Evolutionary conservation across 257 asterid species (phyloP), one percentile per base, ranked within the genome.

Genomic region (Przewalskia tangutica): DNA sequence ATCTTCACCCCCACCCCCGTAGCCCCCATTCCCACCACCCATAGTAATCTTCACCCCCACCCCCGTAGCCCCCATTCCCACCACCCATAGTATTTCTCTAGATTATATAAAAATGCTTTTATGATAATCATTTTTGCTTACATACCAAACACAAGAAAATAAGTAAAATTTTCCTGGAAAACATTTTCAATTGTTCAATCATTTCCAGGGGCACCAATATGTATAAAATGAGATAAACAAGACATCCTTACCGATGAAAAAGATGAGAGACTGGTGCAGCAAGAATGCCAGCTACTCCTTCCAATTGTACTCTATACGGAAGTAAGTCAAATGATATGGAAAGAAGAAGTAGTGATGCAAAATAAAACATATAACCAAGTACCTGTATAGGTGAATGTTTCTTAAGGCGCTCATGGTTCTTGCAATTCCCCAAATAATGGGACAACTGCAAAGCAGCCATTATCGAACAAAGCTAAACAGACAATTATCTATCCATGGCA

Each of bases 391-490:
- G 58, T 4, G 80, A 75, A 50, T 75, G 50, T 50, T 50, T 75
- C 62, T 83, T 89, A 83, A 84, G 85, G 89, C 87, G 85, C 77
- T 81, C 88, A 18, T 87, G 87, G 91, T 81, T 91, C 92, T 86
- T 88, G 91, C 89, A 87, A 83, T 86, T 84, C 85, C 92, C 97
- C 80, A 88, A 86, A 81, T 88, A 87, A 83, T 82, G 90, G 82
- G 93, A 89, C 70, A 90, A 86, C 83, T 93, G 97, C 91, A 90
- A 89, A 88, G 84, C 85, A 65, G 91, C 95, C 97, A 93, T 84
- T 71, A 84, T 62, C n/a, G 82, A 78, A 64, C 65, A 84, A 85
- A 80, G n/a, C 87, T 40, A 62, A 55, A 11, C 36, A 58, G 42
- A 42, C 51, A 11, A 51, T 46, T 5, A 70, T 76, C 50, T 58